Evolutionary conservation across 257 asterid species (phyloP).

Genomic region (Mentha longifolia): DNA sequence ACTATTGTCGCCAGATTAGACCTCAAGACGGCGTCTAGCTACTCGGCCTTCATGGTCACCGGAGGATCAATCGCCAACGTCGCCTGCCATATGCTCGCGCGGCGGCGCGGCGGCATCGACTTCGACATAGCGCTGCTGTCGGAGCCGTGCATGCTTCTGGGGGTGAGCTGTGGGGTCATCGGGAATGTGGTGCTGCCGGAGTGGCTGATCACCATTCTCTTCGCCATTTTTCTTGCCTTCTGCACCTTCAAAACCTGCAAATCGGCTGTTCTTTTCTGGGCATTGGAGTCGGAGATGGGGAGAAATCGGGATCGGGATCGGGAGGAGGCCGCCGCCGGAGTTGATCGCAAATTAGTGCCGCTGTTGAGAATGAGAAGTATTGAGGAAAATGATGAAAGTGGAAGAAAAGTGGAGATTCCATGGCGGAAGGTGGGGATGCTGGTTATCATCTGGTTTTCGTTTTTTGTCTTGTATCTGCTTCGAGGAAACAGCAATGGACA

Average conservation of each 20-base stretch:
- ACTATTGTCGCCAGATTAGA: constrained; percentile 63
- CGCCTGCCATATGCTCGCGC: constrained; percentile 41
- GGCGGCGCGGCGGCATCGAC: constrained; percentile 48
- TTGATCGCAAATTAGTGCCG: constrained; percentile 36
- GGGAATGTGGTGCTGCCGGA: constrained; percentile 69
- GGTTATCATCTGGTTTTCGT: constrained; percentile 68
- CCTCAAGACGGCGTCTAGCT: constrained; percentile 69
- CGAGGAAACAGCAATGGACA: constrained; percentile 88
- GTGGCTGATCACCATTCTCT: constrained; percentile 69
- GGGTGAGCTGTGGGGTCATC: constrained; percentile 81
- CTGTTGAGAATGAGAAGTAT: constrained; percentile 41
- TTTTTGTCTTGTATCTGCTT: constrained; percentile 63
- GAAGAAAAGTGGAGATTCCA: constrained; percentile 45
- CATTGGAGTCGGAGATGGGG: constrained; percentile 49
- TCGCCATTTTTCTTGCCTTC: constrained; percentile 65
- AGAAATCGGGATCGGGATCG: constrained; percentile 36
- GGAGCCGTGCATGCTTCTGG: constrained; percentile 86
- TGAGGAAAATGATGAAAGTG: neutral
- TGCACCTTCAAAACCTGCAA: constrained; percentile 72
- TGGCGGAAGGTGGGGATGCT: constrained; percentile 66
- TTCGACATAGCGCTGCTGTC: constrained; percentile 74
- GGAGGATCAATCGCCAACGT: constrained; percentile 82
- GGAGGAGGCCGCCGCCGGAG: too few species aligned
- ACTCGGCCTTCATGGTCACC: constrained; percentile 83
- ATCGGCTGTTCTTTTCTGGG: constrained; percentile 69